Percentiles rank a stretch among this genome's conserved stretches.
These are phyloP conservation scores for Agrocybe praecox DNA, from an alignment of 768 basidiomycete species.

Conservation along the genomic window DNA sequence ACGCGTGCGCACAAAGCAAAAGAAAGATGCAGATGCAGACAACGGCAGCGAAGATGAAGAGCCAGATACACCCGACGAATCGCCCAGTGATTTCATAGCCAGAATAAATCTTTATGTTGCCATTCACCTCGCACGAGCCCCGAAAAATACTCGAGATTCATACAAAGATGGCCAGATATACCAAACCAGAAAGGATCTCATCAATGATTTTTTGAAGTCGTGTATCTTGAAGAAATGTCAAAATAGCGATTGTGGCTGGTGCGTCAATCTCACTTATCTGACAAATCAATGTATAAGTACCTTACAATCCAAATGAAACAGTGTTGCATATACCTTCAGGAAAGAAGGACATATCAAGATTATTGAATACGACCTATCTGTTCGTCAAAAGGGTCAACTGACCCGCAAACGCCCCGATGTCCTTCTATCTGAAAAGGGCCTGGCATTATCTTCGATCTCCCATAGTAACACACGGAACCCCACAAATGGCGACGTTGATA, in stretches of 20 bases:
- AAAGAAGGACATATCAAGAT: slow-evolving; percentile 95
- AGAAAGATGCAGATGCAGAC: slow-evolving; percentile 47
- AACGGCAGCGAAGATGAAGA: slow-evolving; percentile 44
- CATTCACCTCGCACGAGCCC: slow-evolving; percentile 48
- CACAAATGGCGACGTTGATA: slow-evolving; percentile 37
- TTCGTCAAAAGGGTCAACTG: slow-evolving; percentile 71
- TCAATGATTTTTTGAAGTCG: slow-evolving; percentile 77
- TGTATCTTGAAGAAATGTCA: slow-evolving; percentile 74
- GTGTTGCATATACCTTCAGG: slow-evolving; percentile 83
- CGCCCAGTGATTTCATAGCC: slow-evolving; percentile 58
- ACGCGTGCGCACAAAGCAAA: slow-evolving; percentile 33
- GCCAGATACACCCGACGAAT: slow-evolving; percentile 53
- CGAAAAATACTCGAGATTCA: slow-evolving; percentile 68
- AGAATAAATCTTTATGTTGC: slow-evolving; percentile 70
- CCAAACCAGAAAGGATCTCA: slow-evolving; percentile 81
- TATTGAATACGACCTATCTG: slow-evolving; percentile 87
- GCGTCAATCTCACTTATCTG: slow-evolving; percentile 31
- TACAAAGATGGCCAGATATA: slow-evolving; percentile 92
- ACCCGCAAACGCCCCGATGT: slow-evolving; percentile 77
- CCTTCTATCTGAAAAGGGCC: slow-evolving; percentile 53
- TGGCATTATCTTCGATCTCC: slow-evolving; percentile 26
- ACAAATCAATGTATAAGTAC: background rate
- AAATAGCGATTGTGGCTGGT: slow-evolving; percentile 80
- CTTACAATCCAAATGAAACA: slow-evolving; percentile 29
- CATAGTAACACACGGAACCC: slow-evolving; percentile 21